Base-by-base conservation (phyloP, 169 alveolate genomes). In the Plasmodium vinckei region DNA sequence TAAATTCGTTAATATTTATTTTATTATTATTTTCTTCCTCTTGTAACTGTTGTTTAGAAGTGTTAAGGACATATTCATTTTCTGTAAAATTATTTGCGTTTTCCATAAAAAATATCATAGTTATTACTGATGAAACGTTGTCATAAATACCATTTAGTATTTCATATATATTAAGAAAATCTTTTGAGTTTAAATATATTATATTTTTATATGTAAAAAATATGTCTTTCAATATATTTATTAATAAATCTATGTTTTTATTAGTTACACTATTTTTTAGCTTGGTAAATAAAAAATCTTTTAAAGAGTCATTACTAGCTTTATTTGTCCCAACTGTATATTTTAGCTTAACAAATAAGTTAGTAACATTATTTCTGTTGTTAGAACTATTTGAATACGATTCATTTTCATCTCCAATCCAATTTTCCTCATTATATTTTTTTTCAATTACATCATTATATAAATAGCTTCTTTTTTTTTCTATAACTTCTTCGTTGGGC, bases 391-490 rank as follows among this genome's bases (percentile, higher is more conserved):
- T 9, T 33, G 19, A 9, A 51, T 64, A 19, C 1, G 63, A 12
- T 13, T 10, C 12, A 46, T 42, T 65, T 21, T 51, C 44, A 27
- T 79, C 70, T 44, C 56, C 64, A n/a, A 15, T 33, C 15, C 19
- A 21, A 9, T 79, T 42, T 54, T 47, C 60, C 23, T 79, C 72
- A 19, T 60, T 79, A 60, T 79, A 79, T 65, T 79, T 57, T 79
- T 67, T 79, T 79, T 79, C 89, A 79, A 79, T 79, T 67, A 79
- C 63, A 25, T 79, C 89, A 25, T 69, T 79, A 67, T 79, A 79
- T 60, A 79, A 79, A 61, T 54, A 79, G 56, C 68, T 79, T 39
- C 60, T 79, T 54, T 61, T 57, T 56, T 21, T 65, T 9, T 46
- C 67, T 56, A 10, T 69, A 59, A 10, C 53, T 54, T 9, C 46